These are phyloP conservation scores for Leishmania amazonensis DNA, from an alignment of 208 protist genomes.

Conservation along the genomic window DNA sequence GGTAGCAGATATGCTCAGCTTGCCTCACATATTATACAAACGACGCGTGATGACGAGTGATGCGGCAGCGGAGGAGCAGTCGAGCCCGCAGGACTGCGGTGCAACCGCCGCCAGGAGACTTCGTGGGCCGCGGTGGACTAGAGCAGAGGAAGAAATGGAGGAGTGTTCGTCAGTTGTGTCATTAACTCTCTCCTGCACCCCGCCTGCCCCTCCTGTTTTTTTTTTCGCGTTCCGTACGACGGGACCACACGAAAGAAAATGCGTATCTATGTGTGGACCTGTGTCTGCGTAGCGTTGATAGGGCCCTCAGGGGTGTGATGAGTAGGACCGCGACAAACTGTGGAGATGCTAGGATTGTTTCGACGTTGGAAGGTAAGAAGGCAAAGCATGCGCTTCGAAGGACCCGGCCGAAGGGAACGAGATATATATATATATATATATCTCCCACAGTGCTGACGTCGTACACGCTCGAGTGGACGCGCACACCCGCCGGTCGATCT, in stretches of 20 bases:
- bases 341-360: background rate
- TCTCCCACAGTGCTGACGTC: background rate
- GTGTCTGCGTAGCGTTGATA: background rate
- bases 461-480: background rate
- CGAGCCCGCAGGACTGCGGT: background rate
- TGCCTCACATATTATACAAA: background rate
- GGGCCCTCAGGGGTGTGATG: background rate
- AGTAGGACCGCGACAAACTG: background rate
- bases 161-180: background rate
- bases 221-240: background rate
- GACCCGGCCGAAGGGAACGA: too few relatives aligned
- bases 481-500: background rate
- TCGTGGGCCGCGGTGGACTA: background rate
- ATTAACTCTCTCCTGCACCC: background rate
- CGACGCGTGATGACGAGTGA: background rate
- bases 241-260: background rate
- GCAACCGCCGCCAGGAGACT: background rate
- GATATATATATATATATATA: background rate
- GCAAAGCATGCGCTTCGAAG: background rate
- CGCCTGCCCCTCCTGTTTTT: background rate
- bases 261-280: background rate
- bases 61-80: background rate
- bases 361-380: background rate
- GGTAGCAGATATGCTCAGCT: background rate
- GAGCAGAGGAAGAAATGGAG: background rate